phyloP scores from a whole-genome alignment of 768 basidiomycete genomes.

The Mycena filopes region DNA sequence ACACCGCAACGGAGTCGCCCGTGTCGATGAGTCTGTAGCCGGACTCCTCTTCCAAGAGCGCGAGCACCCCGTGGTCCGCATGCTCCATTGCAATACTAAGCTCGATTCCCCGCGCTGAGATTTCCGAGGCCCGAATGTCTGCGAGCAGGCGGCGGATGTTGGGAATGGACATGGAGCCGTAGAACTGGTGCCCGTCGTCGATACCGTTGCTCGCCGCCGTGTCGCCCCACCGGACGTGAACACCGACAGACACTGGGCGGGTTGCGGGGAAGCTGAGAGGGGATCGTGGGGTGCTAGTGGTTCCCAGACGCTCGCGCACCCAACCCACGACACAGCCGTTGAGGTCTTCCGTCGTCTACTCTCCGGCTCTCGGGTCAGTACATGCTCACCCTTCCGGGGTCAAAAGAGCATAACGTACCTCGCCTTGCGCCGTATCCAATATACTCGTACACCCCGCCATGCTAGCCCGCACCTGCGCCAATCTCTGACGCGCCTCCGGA shows the following conservation, averaged over 20 bases:
- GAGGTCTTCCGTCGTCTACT: conserved; percentile 22
- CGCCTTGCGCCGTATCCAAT: conserved; percentile 7
- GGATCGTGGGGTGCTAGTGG: not conserved
- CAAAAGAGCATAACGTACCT: not conserved
- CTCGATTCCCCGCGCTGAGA: conserved; percentile 34
- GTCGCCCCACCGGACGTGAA: conserved; percentile 30
- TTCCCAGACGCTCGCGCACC: conserved; percentile 17
- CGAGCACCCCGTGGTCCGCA: conserved; percentile 1
- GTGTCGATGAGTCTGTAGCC: conserved; percentile 2
- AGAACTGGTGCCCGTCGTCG: too few relatives aligned
- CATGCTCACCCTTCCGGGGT: too few relatives aligned
- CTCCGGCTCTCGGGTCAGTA: too few relatives aligned
- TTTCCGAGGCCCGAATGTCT: conserved; percentile 53
- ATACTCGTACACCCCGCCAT: conserved; percentile 21
- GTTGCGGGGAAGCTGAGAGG: not conserved
- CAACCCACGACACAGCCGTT: conserved; percentile 26
- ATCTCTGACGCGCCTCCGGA: not conserved
- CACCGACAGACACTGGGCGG: conserved; percentile 16
- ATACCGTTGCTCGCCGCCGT: conserved; percentile 11
- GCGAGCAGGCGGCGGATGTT: conserved; percentile 45
- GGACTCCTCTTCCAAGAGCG: not conserved
- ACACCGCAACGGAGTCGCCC: too few relatives aligned
- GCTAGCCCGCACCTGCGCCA: not conserved
- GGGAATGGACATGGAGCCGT: conserved; percentile 12
- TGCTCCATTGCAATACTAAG: conserved; percentile 22